Base-by-base conservation (phyloP, 495 filamentous ascomycete genomes). In the Aspergillus carlsbadensis region DNA sequence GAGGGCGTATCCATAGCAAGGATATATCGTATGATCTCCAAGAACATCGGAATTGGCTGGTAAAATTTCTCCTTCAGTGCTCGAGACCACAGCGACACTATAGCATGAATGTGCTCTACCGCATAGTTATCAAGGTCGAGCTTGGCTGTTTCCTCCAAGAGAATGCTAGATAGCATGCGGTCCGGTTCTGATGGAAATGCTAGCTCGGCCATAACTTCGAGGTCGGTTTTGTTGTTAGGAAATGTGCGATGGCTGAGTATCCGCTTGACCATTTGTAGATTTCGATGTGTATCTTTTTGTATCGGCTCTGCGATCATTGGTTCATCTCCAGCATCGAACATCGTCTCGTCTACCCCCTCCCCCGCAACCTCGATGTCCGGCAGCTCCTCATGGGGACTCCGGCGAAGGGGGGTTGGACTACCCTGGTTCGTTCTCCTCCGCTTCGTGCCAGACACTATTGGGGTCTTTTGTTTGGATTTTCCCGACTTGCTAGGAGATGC, bases 11-110 rank as follows among this genome's bases (percentile, higher is more conserved):
- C 78, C 58, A 78, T 67, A 41, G 71, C 64, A 13, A 90, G 69
- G 33, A 85, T 68, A 54, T 79, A 82, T 40, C 74, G 70, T 18
- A 84, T 64, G 20, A 87, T 67, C 42, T 82, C 76, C 48, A 87
- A 60, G 26, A 90, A 74, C 35, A 86, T 77, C 51, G 80, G 76
- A 4, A 90, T 58, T 5, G 87, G 81, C 20, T 71, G 66, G 59
- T 77, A 86, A 62, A 78, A 84, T 51, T 76, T 76, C 58, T 89
- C 87, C 21, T 74, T 67, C 43, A 90, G 65, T 56, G 84, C 85
- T 24, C 75, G 80, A 13, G 77, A 70, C 87, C 87, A 90, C n/a
- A 89, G 56, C 15, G 68, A 70, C 31, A 83, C 70, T 21, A 88
- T 69, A 11, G 78, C 68, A 43, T 70, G 65, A 45, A 78, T 80